Evolutionary conservation across 805 yeast species (phyloP).

Genomic region (Kuraishia borneana): DNA sequence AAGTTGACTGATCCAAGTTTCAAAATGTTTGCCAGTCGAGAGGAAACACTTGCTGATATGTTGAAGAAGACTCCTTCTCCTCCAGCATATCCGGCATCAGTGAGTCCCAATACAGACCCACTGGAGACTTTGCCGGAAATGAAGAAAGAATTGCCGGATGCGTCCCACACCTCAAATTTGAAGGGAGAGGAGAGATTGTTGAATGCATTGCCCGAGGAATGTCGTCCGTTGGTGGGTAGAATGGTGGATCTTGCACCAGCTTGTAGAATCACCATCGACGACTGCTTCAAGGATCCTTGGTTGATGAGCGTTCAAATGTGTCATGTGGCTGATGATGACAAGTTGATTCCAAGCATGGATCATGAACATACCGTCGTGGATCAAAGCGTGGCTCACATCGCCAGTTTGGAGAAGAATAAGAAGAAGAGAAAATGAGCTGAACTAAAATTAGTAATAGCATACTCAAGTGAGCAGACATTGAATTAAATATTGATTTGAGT

Average conservation of each 20-base stretch:
- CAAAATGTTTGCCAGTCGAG: constrained; percentile 69
- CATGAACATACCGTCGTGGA: constrained; percentile 86
- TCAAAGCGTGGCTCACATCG: constrained; percentile 91
- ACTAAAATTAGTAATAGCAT: neutral
- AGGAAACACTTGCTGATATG: constrained; percentile 53
- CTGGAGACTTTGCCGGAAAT: constrained; percentile 4
- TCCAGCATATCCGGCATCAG: constrained; percentile 14
- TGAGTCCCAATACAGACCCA: neutral
- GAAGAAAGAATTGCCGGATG: constrained; percentile 9
- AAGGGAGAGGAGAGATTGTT: constrained; percentile 65
- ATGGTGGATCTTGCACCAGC: constrained; percentile 86
- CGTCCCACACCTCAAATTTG: constrained; percentile 48
- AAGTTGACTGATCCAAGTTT: constrained; percentile 72
- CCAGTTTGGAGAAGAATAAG: constrained; percentile 81
- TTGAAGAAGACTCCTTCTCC: constrained; percentile 45
- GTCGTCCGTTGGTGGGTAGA: constrained; percentile 53
- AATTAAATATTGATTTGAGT: neutral
- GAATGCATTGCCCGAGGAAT: constrained; percentile 60
- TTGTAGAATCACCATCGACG: constrained; percentile 72
- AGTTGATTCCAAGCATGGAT: constrained; percentile 33
- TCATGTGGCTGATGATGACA: constrained; percentile 34
- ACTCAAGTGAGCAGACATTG: neutral
- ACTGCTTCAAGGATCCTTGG: constrained; percentile 68
- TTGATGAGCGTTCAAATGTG: constrained; percentile 57
- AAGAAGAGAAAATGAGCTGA: constrained; percentile 22